These are phyloP conservation scores for Meripilus lineatus DNA, from an alignment of 1,284 basidiomycete species.

Conservation along the genomic window DNA sequence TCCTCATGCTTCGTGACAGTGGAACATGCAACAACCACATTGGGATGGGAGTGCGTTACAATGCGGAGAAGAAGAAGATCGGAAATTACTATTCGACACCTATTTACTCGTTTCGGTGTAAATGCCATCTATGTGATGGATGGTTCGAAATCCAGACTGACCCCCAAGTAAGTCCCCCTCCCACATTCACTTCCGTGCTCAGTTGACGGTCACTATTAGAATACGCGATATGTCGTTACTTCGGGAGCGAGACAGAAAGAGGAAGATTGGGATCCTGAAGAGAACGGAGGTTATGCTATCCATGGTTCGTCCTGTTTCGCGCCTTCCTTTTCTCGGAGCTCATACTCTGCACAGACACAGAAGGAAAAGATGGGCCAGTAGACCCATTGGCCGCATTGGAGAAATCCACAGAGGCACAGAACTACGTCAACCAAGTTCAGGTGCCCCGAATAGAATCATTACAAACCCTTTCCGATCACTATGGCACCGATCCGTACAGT, in stretches of 20 bases:
- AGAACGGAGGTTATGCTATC: slow-evolving; percentile 89
- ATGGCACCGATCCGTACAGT: slow-evolving; percentile 81
- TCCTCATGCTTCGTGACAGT: slow-evolving; percentile 32
- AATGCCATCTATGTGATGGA: slow-evolving; percentile 89
- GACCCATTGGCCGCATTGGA: slow-evolving; percentile 89
- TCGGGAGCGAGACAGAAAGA: slow-evolving; percentile 89
- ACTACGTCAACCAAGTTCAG: slow-evolving; percentile 65
- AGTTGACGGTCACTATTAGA: slow-evolving; percentile 59
- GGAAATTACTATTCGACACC: slow-evolving; percentile 95
- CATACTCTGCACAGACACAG: slow-evolving; percentile 50
- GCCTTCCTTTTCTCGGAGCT: background rate
- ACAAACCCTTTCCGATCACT: slow-evolving; percentile 65
- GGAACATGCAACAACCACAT: slow-evolving; percentile 92
- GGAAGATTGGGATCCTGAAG: slow-evolving; percentile 94
- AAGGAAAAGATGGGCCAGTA: slow-evolving; percentile 51
- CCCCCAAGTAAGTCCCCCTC: slow-evolving; percentile 66
- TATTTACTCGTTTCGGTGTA: slow-evolving; percentile 93
- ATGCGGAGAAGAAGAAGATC: slow-evolving; percentile 96
- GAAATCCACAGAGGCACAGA: slow-evolving; percentile 77
- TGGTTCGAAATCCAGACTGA: slow-evolving; percentile 99
- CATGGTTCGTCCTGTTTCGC: slow-evolving; percentile 66
- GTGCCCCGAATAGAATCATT: slow-evolving; percentile 77
- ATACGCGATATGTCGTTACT: slow-evolving; percentile 90
- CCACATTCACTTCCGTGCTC: no score
- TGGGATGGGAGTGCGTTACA: slow-evolving; percentile 96